Evolutionary conservation across 768 basidiomycete species (phyloP).

Genomic region (Lentinula sp.): DNA sequence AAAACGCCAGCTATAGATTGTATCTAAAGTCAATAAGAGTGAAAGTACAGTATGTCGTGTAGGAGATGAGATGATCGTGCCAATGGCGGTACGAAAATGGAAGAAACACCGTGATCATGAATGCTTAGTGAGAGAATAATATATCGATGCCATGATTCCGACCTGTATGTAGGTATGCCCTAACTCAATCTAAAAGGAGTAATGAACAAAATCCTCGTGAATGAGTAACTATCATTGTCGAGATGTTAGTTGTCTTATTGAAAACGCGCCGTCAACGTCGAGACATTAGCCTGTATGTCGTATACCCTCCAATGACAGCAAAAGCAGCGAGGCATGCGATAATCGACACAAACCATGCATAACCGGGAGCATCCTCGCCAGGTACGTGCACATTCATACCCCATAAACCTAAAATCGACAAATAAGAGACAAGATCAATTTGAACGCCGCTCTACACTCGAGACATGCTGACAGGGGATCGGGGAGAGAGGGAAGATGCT

Average conservation of each 20-base stretch:
- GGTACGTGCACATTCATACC: slow-evolving; percentile 99
- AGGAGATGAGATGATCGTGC: too few relatives aligned
- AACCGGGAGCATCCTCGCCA: slow-evolving; percentile 57
- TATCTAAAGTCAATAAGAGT: too few relatives aligned
- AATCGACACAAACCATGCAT: slow-evolving; percentile 78
- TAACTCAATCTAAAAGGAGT: neutral
- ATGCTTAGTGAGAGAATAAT: neutral
- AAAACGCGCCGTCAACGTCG: slow-evolving; percentile 15
- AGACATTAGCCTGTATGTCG: slow-evolving; percentile 74
- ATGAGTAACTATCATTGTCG: neutral
- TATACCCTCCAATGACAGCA: slow-evolving; percentile 75
- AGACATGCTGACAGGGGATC: neutral
- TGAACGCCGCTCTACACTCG: neutral
- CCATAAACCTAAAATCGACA: slow-evolving; percentile 61
- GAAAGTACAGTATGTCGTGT: too few relatives aligned
- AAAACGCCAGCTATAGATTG: too few relatives aligned
- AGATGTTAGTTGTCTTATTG: neutral
- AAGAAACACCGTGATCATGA: too few relatives aligned
- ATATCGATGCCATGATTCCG: neutral
- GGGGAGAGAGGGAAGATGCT: slow-evolving; percentile 9
- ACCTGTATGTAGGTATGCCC: neutral
- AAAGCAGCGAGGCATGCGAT: slow-evolving; percentile 76
- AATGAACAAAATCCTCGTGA: neutral
- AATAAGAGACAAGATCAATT: neutral
- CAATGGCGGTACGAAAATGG: too few relatives aligned